Conservation (phyloP, 78 protist genomes). For the Dictyostelium capitatum region DNA sequence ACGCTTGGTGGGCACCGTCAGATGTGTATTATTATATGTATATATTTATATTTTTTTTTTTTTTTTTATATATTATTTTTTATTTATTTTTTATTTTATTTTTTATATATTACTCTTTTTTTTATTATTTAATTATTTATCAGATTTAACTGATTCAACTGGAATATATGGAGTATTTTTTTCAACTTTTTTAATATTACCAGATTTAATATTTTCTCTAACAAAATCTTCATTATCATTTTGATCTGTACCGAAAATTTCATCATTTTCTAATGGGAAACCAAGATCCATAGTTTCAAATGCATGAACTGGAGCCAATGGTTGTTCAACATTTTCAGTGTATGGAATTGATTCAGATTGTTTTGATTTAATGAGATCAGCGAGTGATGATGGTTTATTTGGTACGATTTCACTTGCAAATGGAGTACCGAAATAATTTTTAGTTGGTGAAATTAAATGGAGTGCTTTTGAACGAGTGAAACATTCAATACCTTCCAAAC, state of each 20-base stretch:
- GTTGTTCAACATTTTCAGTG: neutral
- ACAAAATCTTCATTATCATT: neutral
- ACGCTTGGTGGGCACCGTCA: too few relatives aligned
- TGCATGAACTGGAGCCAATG: neutral
- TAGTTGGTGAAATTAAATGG: conserved; percentile 31
- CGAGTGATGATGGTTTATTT: neutral
- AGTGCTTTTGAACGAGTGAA: conserved; percentile 70
- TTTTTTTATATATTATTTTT: neutral
- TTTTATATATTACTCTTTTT: neutral
- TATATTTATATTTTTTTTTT: neutral
- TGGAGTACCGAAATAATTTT: conserved; percentile 15
- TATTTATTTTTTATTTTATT: neutral
- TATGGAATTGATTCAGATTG: neutral
- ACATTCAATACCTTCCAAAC: conserved; percentile 65
- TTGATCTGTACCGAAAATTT: neutral
- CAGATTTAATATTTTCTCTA: neutral
- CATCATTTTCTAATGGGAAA: neutral
- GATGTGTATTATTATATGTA: too few relatives aligned
- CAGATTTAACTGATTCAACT: neutral
- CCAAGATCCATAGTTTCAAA: conserved; percentile 3
- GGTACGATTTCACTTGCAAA: conserved; percentile 26
- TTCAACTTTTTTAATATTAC: neutral
- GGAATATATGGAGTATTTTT: neutral
- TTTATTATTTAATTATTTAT: neutral
- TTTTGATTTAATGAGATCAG: neutral